Percentiles rank a stretch among this genome's conserved stretches.
These are phyloP conservation scores for Thelephora aurantiotincta DNA, from an alignment of 768 basidiomycete species.

Conservation along the genomic window DNA sequence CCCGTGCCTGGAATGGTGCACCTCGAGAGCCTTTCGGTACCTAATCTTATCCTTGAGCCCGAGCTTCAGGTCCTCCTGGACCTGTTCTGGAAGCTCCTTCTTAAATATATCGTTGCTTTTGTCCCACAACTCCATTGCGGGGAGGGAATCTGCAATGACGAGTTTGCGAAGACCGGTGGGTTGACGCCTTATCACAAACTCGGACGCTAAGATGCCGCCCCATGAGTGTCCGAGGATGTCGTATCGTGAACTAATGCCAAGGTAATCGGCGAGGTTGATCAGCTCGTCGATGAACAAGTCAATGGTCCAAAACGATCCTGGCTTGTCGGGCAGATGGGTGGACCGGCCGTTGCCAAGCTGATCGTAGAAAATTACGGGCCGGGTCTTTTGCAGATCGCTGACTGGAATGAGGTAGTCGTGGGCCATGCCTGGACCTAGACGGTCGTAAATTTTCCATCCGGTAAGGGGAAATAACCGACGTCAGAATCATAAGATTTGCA, in stretches of 20 bases:
- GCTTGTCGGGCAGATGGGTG: conserved; percentile 25
- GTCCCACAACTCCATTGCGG: conserved; percentile 30
- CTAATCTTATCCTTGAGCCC: conserved; percentile 28
- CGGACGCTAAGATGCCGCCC: conserved; percentile 38
- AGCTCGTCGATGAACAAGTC: conserved; percentile 43
- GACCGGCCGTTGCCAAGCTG: conserved; percentile 33
- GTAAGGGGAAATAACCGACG: too few relatives aligned
- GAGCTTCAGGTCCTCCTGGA: conserved; percentile 26
- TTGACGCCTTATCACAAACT: conserved; percentile 22
- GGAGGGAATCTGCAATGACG: conserved; percentile 30
- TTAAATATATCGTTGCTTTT: conserved; percentile 18
- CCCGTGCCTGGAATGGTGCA: conserved; percentile 28
- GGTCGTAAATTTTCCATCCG: too few relatives aligned
- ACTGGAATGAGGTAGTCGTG: conserved; percentile 28
- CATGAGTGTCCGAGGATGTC: conserved; percentile 41
- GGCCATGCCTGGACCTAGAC: conserved; percentile 13
- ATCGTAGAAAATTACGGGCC: conserved; percentile 35
- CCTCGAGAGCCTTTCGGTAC: conserved; percentile 26
- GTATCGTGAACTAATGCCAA: conserved; percentile 27
- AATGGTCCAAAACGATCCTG: conserved; percentile 25
- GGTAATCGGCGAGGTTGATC: conserved; percentile 27
- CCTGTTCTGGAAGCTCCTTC: conserved; percentile 24
- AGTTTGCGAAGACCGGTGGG: conserved; percentile 33
- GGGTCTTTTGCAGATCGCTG: conserved; percentile 16
- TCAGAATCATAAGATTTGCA: too few relatives aligned